Base-by-base conservation (phyloP, 371 early-diverging fungal species). In the Apophysomyces ossiformis region DNA sequence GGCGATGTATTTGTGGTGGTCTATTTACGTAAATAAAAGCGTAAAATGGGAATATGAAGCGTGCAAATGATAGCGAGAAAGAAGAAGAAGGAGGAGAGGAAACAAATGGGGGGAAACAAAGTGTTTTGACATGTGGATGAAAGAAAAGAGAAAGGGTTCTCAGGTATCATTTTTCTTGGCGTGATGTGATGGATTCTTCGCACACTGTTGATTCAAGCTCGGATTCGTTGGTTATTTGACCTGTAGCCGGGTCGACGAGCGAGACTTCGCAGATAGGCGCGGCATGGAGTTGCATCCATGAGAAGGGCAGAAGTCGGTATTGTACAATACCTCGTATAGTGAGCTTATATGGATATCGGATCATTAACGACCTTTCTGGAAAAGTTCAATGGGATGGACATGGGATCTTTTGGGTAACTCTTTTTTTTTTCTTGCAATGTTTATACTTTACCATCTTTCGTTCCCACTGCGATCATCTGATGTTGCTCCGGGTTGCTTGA, bases 321-420 rank as follows among this genome's bases (percentile, higher is more conserved):
- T 85, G 83, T 32, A 90, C 71, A 6, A 87, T 81, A 8, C 90
- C 90, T 60, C 90, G 83, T 2, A 90, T 68, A 0, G 88, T 90
- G 61, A 90, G 65, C 59, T 88, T 87, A 71, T 86, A 90, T 21
- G 87, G 87, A 45, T 86, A 80, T 39, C 83, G 77, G 58, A 88
- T 72, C 37, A 90, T 58, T 37, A 72, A 69, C 8, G 80, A 76
- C 89, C 89, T 85, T 64, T 18, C 35, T 16, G 56, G 38, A 56
- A 37, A 61, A 47, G 21, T 18, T 54, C 26, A 16, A 37, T 18
- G 21, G 32, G 11, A 57, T 15, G 57, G 35, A 12, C 37, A 44
- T 12, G 5, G 37, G 11, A 12, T 37, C 32, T 58, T 13, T 18
- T 12, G 21, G 13, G 36, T 1, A 56, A 26, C 32, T 26, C 32